Evolutionary conservation across 2,329 filamentous ascomycete genomes (phyloP), one percentile per base, ranked within the genome.

Genomic region (Fusarium pseudocircinatum): DNA sequence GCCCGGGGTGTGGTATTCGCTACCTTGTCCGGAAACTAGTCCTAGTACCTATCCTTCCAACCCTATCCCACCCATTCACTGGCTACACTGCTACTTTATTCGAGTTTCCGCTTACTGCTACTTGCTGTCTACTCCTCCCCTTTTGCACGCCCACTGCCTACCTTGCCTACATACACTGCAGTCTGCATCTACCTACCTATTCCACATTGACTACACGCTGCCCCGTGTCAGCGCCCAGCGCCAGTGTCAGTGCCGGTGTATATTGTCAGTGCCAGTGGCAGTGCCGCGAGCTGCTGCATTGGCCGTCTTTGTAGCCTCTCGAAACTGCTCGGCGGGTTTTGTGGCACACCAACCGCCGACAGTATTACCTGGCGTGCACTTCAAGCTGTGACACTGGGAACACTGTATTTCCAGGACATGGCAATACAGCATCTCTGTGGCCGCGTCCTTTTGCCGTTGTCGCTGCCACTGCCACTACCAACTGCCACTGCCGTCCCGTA

Each of bases 401-500:
- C 76, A 76, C 73, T 73, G 76, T 78, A 76, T 77, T 72, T 72
- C 73, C 76, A 78, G 73, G 76, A 67, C 63, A 78, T 78, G 76
- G 76, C 76, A 74, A 78, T 78, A 78, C 76, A 78, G 72, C 76
- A 65, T 77, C 75, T 73, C 68, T 76, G 75, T 78, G 75, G 72
- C 68, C 73, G 74, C 71, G 60, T 76, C 62, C 52, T 69, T 54
- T 63, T 77, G 74, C 75, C 67, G 67, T 72, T 74, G 63, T 73
- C 56, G 62, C 75, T 76, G 69, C 71, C 69, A 72, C 73, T 70
- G 64, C 36, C 69, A 72, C 73, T 70, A 62, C 36, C 62, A 66
- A 47, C 59, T 77, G 73, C 74, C 63, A 73, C 64, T 74, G 65
- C 69, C 73, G 70, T 75, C 59, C 62, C 60, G 57, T 56, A 63